Percentiles rank a stretch among this genome's conserved stretches.
Evolutionary conservation across 225 moss, liverwort and hornwort genomes (phyloP).

Genomic region (Bryum argenteum): DNA sequence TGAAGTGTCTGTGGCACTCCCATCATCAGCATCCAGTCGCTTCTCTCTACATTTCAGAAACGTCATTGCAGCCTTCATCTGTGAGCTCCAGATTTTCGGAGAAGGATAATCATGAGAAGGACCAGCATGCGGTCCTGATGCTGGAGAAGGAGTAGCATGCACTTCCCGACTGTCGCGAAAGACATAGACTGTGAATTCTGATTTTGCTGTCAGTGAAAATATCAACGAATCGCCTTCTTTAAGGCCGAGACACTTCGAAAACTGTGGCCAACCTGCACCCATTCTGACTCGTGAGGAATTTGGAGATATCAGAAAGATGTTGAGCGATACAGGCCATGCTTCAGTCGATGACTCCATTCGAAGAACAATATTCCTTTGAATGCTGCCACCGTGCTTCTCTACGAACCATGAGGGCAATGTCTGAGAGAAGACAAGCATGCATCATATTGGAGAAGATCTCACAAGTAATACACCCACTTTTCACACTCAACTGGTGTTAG

Average conservation of each 20-base stretch:
- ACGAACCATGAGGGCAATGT: constrained; percentile 21
- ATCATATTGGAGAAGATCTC: too few species aligned
- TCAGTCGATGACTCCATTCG: background rate
- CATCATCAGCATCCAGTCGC: background rate
- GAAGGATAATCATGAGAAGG: background rate
- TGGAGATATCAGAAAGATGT: background rate
- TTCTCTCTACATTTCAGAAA: background rate
- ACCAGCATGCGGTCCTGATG: too few species aligned
- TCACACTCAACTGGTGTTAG: too few species aligned
- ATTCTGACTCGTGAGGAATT: background rate
- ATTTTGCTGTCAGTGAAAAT: constrained; percentile 23
- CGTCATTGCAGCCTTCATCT: background rate
- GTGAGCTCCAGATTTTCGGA: background rate
- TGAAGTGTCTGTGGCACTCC: background rate
- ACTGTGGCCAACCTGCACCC: constrained; percentile 23
- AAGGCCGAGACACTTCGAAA: background rate
- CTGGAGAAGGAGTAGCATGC: background rate
- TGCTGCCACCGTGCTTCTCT: constrained; percentile 16
- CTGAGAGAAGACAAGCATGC: background rate
- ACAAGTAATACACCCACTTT: too few species aligned
- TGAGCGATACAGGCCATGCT: constrained; percentile 16
- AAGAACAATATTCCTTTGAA: constrained; percentile 1
- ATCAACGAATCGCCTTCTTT: constrained; percentile 15
- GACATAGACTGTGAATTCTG: constrained; percentile 17
- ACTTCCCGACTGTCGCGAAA: background rate